Evolutionary conservation across 768 basidiomycete species (phyloP).

Genomic region (Naematelia encephala): DNA sequence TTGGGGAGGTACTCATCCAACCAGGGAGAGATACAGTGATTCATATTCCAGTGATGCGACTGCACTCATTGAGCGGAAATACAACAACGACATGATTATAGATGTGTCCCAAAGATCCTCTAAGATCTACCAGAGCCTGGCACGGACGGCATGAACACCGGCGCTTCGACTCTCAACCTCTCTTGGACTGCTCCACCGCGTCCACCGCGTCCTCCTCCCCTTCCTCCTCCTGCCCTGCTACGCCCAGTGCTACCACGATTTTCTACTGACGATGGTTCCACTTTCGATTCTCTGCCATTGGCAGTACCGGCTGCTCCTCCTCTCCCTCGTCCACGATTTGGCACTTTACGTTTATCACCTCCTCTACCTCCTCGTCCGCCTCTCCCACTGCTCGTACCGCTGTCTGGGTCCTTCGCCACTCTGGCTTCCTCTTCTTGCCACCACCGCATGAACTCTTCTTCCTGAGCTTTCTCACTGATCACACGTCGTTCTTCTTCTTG

Average conservation of each 20-base stretch:
- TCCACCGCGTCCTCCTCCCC: background rate
- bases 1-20: too few species aligned
- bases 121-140: background rate
- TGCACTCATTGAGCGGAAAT: background rate
- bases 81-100: background rate
- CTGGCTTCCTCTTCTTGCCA: conserved; percentile 67
- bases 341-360: conserved; percentile 2
- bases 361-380: conserved; percentile 9
- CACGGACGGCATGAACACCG: background rate
- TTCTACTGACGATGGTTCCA: too few species aligned
- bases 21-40: too few species aligned
- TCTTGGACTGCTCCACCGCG: background rate
- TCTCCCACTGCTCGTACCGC: conserved; percentile 6
- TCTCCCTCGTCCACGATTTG: conserved; percentile 10
- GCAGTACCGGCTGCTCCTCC: conserved; percentile 10
- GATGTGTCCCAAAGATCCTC: background rate
- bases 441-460: conserved; percentile 82
- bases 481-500: conserved; percentile 67
- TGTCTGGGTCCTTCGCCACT: conserved; percentile 20
- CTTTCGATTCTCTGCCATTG: too few species aligned
- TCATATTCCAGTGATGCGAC: too few species aligned
- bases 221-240: conserved; percentile 1
- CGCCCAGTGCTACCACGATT: background rate
- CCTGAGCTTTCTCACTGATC: conserved; percentile 47
- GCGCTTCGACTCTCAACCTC: background rate